Conservation (phyloP, 2,329 filamentous ascomycete genomes). For the Huntiella decipiens region DNA sequence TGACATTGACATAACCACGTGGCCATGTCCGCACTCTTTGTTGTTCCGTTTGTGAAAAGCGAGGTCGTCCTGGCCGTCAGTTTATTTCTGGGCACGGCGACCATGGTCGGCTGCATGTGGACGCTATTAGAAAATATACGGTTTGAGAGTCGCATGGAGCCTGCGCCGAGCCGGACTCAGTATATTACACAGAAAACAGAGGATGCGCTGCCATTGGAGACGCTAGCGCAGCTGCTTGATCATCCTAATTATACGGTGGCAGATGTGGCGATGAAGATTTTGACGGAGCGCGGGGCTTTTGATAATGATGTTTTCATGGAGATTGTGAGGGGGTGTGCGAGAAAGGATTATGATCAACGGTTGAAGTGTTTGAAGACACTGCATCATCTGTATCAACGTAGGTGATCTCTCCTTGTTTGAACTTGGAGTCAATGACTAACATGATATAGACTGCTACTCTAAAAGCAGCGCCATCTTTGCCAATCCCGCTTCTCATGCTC, state of each 20-base stretch:
- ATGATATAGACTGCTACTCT: background rate
- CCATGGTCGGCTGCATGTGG: slow-evolving; percentile 37
- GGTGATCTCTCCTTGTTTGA: too few species aligned
- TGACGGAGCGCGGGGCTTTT: slow-evolving; percentile 38
- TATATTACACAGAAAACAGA: slow-evolving; percentile 62
- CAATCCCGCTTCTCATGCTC: slow-evolving; percentile 20
- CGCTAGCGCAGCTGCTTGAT: slow-evolving; percentile 45
- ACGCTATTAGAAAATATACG: slow-evolving; percentile 39
- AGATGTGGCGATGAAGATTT: slow-evolving; percentile 44
- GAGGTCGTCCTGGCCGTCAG: slow-evolving; percentile 34
- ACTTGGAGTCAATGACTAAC: background rate
- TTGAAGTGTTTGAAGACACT: too few species aligned
- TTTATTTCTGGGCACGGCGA: slow-evolving; percentile 38
- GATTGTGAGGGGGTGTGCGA: slow-evolving; percentile 34
- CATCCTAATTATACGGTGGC: slow-evolving; percentile 57
- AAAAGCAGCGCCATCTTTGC: background rate
- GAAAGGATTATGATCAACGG: background rate
- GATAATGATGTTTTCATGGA: slow-evolving; percentile 31
- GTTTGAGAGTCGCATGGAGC: slow-evolving; percentile 46
- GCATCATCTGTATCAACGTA: too few species aligned
- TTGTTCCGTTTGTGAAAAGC: slow-evolving; percentile 21
- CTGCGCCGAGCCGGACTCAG: slow-evolving; percentile 44
- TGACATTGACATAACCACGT: background rate
- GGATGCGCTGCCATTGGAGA: slow-evolving; percentile 46
- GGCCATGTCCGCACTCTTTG: slow-evolving; percentile 4